These are phyloP conservation scores for Phytophthora europaea DNA, from an alignment of 352 stramenopile genomes.

Conservation along the genomic window DNA sequence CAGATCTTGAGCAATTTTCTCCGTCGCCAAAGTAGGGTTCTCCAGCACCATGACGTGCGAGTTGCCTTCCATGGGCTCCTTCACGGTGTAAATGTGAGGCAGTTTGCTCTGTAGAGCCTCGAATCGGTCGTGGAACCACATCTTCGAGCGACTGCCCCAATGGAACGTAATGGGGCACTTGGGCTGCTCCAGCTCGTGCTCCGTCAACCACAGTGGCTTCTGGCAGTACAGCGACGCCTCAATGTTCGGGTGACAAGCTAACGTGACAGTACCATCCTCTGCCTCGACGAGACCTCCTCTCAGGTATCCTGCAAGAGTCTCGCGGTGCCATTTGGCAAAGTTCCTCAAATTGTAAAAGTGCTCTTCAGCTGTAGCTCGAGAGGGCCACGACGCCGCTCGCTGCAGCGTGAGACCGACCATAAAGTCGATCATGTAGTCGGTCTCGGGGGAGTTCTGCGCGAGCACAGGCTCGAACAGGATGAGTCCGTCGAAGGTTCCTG, in stretches of 20 bases:
- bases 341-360: constrained; percentile 42
- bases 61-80: constrained; percentile 44
- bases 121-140: constrained; percentile 50
- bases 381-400: constrained; percentile 41
- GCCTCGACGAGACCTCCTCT: constrained; percentile 37
- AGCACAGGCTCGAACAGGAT: constrained; percentile 65
- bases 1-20: constrained; percentile 54
- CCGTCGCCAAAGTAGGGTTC: constrained; percentile 45
- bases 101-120: constrained; percentile 35
- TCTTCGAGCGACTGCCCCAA: constrained; percentile 54
- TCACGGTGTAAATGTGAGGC: constrained; percentile 55
- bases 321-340: constrained; percentile 51
- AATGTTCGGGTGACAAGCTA: constrained; percentile 53
- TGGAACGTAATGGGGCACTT: constrained; percentile 55
- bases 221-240: constrained; percentile 61
- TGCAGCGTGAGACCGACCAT: constrained; percentile 46
- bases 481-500: constrained; percentile 59
- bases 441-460: constrained; percentile 37
- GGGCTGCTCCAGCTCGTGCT: constrained; percentile 45
- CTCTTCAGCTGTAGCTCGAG: constrained; percentile 38
- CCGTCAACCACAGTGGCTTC: constrained; percentile 41
- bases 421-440: constrained; percentile 46
- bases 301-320: constrained; percentile 41
- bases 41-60: constrained; percentile 66
- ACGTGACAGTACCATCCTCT: constrained; percentile 35